A percentile compares a stretch with the other conserved stretches of the same genome.
phyloP scores from a whole-genome alignment of 192 early-diverging fungal species.

The Mortierella claussenii region DNA sequence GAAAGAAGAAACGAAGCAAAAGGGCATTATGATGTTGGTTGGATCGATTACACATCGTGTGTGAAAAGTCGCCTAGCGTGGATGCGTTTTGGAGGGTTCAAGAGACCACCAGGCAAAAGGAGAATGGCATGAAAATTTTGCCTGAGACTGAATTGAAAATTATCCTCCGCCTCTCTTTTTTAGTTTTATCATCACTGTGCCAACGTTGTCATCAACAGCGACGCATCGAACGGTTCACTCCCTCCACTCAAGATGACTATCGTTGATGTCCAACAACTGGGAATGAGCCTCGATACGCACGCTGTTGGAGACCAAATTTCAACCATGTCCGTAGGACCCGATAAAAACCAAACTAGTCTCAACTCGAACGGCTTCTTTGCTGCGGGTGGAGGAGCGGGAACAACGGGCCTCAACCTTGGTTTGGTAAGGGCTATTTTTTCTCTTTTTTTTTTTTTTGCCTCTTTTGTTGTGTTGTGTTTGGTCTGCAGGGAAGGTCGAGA shows the following conservation, averaged over 20 bases:
- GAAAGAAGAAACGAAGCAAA: too few species aligned
- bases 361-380: constrained; percentile 21
- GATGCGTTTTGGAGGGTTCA: too few species aligned
- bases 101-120: too few species aligned
- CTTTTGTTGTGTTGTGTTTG: too few species aligned
- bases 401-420: constrained; percentile 16
- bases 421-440: not conserved
- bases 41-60: not conserved
- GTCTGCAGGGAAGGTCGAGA: too few species aligned
- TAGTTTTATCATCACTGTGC: constrained; percentile 82
- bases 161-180: not conserved
- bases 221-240: constrained; percentile 8
- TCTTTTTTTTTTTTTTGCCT: not conserved
- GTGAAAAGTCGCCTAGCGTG: too few species aligned
- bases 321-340: constrained; percentile 17
- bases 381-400: constrained; percentile 23
- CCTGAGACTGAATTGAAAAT: too few species aligned
- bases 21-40: too few species aligned
- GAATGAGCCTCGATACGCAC: constrained; percentile 11
- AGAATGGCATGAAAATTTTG: too few species aligned
- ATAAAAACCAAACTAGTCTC: not conserved
- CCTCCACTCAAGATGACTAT: constrained; percentile 28
- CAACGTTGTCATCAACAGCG: constrained; percentile 67
- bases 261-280: constrained; percentile 12
- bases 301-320: constrained; percentile 10